These are phyloP conservation scores for Mortierella sp. DNA, from an alignment of 371 early-diverging fungal species.

Conservation along the genomic window DNA sequence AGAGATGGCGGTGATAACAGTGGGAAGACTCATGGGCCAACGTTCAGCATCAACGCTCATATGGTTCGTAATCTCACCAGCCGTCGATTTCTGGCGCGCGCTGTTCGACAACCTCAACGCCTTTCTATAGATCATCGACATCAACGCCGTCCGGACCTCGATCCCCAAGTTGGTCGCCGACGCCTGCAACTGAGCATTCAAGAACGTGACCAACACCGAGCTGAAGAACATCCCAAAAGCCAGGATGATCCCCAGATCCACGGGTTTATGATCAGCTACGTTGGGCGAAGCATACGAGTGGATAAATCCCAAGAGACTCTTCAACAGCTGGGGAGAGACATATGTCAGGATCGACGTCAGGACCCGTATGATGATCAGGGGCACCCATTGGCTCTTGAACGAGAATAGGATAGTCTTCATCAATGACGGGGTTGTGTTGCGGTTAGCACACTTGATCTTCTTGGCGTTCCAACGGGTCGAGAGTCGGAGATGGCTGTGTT, in stretches of 20 bases:
- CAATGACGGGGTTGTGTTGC: slow-evolving; percentile 14
- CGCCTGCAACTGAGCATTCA: slow-evolving; percentile 22
- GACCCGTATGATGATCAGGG: slow-evolving; percentile 14
- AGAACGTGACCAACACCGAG: slow-evolving; percentile 21
- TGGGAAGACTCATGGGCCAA: slow-evolving; percentile 17
- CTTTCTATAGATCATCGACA: slow-evolving; percentile 91
- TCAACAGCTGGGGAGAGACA: slow-evolving; percentile 31
- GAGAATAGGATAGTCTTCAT: slow-evolving; percentile 23
- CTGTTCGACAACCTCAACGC: slow-evolving; percentile 82
- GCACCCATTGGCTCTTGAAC: slow-evolving; percentile 21
- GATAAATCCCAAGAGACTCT: slow-evolving; percentile 33
- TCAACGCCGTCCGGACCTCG: slow-evolving; percentile 79
- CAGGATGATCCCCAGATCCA: slow-evolving; percentile 29
- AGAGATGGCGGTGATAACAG: slow-evolving; percentile 1
- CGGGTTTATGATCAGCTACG: slow-evolving; percentile 15
- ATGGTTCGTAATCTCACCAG: slow-evolving; percentile 81
- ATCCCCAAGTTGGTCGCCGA: slow-evolving; percentile 18
- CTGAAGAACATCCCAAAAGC: slow-evolving; percentile 39
- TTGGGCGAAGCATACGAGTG: slow-evolving; percentile 20
- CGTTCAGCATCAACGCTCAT: slow-evolving; percentile 67
- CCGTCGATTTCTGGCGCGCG: slow-evolving; percentile 85
- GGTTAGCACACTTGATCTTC: background rate
- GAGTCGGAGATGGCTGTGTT: slow-evolving; percentile 13
- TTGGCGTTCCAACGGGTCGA: slow-evolving; percentile 16
- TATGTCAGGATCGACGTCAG: slow-evolving; percentile 30